Percentiles rank a stretch among this genome's conserved stretches.
Conservation (phyloP, 2,329 filamentous ascomycete genomes). For the Cordyceps tenuipes region DNA sequence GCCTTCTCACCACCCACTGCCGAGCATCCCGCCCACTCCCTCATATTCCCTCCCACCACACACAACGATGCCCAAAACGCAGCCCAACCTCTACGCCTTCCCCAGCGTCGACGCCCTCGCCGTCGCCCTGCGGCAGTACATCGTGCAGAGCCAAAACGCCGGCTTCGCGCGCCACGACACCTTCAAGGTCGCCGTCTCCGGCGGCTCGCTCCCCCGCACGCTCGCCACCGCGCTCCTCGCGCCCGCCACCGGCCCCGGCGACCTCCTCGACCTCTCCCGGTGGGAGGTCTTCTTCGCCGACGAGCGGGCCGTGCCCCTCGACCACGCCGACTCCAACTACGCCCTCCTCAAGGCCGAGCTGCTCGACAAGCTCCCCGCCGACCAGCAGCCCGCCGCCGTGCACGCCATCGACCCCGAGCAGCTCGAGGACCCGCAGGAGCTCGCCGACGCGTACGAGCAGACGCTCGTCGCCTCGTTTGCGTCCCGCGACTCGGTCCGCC, state of each 20-base stretch:
- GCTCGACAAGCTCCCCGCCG: slow-evolving; percentile 74
- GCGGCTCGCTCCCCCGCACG: slow-evolving; percentile 83
- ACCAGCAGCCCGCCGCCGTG: slow-evolving; percentile 58
- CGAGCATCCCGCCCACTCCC: not conserved
- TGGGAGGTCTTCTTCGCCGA: slow-evolving; percentile 99
- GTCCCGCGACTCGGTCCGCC: slow-evolving; percentile 82
- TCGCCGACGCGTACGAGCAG: slow-evolving; percentile 91
- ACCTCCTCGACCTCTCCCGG: slow-evolving; percentile 66
- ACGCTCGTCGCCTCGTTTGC: slow-evolving; percentile 79
- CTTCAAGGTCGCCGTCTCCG: slow-evolving; percentile 91
- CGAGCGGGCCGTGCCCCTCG: slow-evolving; percentile 86
- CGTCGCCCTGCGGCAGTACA: slow-evolving; percentile 67
- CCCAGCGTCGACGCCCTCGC: slow-evolving; percentile 61
- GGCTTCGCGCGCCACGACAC: slow-evolving; percentile 70
- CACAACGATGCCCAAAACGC: slow-evolving; percentile 42
- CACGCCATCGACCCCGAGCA: slow-evolving; percentile 62
- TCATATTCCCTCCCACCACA: slow-evolving; percentile 14
- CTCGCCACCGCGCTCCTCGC: slow-evolving; percentile 76
- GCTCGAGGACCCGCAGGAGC: slow-evolving; percentile 75
- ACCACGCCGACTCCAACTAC: slow-evolving; percentile 93
- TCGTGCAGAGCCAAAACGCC: slow-evolving; percentile 72
- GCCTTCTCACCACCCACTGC: not conserved
- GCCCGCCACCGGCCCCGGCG: slow-evolving; percentile 34
- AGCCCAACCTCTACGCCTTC: slow-evolving; percentile 75
- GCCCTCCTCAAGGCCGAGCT: slow-evolving; percentile 78